Evolutionary conservation across 805 yeast genomes (phyloP), one percentile per base, ranked within the genome.

Genomic region (Kockiozyma suomiensis): DNA sequence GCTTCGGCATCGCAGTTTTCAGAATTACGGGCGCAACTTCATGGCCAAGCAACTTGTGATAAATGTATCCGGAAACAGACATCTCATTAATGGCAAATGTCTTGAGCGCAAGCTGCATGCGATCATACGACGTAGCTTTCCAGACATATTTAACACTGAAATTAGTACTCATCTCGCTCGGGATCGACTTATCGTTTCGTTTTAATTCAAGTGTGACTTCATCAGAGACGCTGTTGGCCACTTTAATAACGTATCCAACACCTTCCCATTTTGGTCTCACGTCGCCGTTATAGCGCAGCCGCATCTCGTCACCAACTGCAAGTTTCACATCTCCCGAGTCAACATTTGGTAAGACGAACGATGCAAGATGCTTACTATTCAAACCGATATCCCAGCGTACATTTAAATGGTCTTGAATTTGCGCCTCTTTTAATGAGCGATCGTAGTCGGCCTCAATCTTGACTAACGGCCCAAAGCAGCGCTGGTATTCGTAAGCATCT

Each of bases 141-240:
- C 97, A 92, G 54, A 88, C 89, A 70, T 90, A 87, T 68, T 89
- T 93, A 0, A 92, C 91, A 1, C 92, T 83, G 72, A 89, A 92
- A 23, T 86, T 89, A 3, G 83, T 79, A 1, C 81, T 80, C 40
- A 81, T 70, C 61, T 85, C 79, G 1, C 85, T 81, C 0, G 90
- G 88, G 1, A 78, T 75, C 21, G 61, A 51, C 1, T 61, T 70
- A 23, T 75, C 77, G 13, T 73, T 69, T 1, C 82, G 76, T 46
- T 72, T 74, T 62, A 91, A 76, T 71, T 90, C 96, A 50, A 90
- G 74, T 0, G 92, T 86, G 68, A 86, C 86, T 54, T 83, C 85
- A 64, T 86, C 92, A 50, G 82, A 82, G 47, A 77, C 75, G 38
- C 87, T 78, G 66, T 82, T 82, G 7, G 97, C 97, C 19, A 88